Evolutionary conservation across 2,329 filamentous ascomycete species (phyloP), one percentile per base, ranked within the genome.

Genomic region (Claviceps humidiphila): DNA sequence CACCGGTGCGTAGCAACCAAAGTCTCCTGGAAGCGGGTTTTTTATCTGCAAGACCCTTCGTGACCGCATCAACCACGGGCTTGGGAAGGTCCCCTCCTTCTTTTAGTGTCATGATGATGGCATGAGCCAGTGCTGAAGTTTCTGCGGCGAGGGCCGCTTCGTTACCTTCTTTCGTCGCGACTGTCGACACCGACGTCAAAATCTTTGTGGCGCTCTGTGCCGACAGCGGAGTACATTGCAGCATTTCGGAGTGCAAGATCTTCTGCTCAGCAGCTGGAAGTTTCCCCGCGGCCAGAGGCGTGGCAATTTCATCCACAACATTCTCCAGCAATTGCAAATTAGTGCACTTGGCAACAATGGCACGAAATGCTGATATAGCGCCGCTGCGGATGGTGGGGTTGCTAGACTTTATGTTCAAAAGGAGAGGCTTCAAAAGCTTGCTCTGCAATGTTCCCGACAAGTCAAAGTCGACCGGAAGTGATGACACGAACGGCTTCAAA

Each of bases 351-450:
- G 71, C 66, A 34, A 87, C 78, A n/a, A 90, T 73, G 9, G 78
- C 77, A 57, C 77, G 76, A 65, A 97, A 95, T 7, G 85, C 85
- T 41, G 77, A 74, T 22, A 90, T 70, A 8, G 87, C 86, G 24
- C 89, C 89, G 56, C 78, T 78, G 52, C 91, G 83, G 56, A 96
- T 88, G 2, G 69, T 68, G 14, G 80, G 72, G 65, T 95, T 97
- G 62, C 86, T 90, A 1, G 93, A 97, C 67, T 95, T 96, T 66
- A 90, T 75, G 63, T 89, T 95, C 42, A 89, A 83, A n/a, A 97
- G 70, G 13, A 98, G 72, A 5, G 89, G 88, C 66, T 95, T 97
- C 40, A 94, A 68, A 39, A 98, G 74, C 55, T 85, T 86, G 26
- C 76, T 74, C 50, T 78, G 76, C 17, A 97, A 74, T 4, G 86